Conservation (phyloP, 1,139 yeast species). For the Protomyces pachydermus region DNA sequence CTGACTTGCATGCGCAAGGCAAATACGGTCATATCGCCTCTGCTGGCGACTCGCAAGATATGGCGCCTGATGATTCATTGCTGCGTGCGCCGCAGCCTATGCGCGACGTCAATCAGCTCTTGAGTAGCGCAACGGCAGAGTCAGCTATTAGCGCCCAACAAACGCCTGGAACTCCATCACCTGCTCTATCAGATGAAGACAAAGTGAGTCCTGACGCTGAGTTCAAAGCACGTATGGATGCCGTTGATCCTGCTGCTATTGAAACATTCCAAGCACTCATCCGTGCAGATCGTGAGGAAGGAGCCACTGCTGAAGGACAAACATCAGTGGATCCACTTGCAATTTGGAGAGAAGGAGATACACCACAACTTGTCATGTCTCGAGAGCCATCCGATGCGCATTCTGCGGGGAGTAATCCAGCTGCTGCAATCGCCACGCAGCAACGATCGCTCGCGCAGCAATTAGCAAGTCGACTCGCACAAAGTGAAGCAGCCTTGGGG, state of each 20-base stretch:
- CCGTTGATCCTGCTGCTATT: not conserved
- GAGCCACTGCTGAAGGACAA: not conserved
- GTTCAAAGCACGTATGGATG: not conserved
- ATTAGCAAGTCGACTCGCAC: not conserved
- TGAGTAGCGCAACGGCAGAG: not conserved
- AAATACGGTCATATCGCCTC: too few relatives aligned
- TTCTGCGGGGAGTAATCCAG: not conserved
- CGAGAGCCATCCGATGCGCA: not conserved
- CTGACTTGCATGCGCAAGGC: not conserved
- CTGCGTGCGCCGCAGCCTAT: not conserved
- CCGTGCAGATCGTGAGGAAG: conserved; percentile 1
- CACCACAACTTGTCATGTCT: not conserved
- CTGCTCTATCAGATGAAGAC: not conserved
- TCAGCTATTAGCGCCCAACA: not conserved
- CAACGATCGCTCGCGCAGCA: not conserved
- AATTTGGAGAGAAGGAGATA: not conserved
- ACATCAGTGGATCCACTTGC: not conserved
- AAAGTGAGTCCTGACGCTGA: not conserved
- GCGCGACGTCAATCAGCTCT: not conserved
- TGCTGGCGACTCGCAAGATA: not conserved
- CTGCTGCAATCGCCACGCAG: not conserved
- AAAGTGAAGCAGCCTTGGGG: not conserved
- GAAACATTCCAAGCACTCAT: conserved; percentile 3
- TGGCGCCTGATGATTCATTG: not conserved
- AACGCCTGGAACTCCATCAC: not conserved